Base-by-base conservation (phyloP, 306 rosid species). In the Ceratonia siliqua region DNA sequence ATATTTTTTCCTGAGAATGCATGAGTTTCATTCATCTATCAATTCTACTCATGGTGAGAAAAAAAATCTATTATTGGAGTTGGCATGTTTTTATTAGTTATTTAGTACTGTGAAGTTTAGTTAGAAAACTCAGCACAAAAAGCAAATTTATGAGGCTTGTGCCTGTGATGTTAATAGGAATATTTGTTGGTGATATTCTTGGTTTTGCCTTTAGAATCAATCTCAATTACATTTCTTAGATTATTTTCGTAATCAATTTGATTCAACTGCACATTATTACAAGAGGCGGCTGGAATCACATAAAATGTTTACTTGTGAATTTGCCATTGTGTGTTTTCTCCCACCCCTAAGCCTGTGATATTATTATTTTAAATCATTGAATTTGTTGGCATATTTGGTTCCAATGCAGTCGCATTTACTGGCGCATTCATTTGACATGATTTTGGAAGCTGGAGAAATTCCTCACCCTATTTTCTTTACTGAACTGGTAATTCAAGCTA, bases 391-490 rank as follows among this genome's bases (percentile, higher is more conserved):
- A 11, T 66, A 14, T 58, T 73, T 73, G 80, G 62, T 82, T 75
- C 68, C 75, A n/a, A 62, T 86, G 88, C 90, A 91, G 98, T 78
- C 86, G 74, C 83, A 84, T 82, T 83, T 94, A 18, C 86, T 94
- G 72, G 96, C 88, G 88, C 97, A 94, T 82, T 97, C 96, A 61
- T 91, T 91, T 79, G 91, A 94, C 67, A 57, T 72, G 45, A 79
- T 83, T 76, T 81, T 94, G 81, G 97, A 90, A 77, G 90, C 91
- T 38, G 96, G 89, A 70, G 94, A 90, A 82, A 82, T 91, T 58
- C 98, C 97, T 38, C 81, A 74, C 64, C 82, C 65, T 13, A 53
- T 59, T 14, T 80, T 79, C 82, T 94, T 91, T 82, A 76, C 74
- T 14, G 95, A 91, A 83, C 82, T 91, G 87, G 66, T 94, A 68